Percentiles rank a stretch among this genome's conserved stretches.
These are phyloP conservation scores for Russula sp. DNA, from an alignment of 768 basidiomycete species.

Conservation along the genomic window DNA sequence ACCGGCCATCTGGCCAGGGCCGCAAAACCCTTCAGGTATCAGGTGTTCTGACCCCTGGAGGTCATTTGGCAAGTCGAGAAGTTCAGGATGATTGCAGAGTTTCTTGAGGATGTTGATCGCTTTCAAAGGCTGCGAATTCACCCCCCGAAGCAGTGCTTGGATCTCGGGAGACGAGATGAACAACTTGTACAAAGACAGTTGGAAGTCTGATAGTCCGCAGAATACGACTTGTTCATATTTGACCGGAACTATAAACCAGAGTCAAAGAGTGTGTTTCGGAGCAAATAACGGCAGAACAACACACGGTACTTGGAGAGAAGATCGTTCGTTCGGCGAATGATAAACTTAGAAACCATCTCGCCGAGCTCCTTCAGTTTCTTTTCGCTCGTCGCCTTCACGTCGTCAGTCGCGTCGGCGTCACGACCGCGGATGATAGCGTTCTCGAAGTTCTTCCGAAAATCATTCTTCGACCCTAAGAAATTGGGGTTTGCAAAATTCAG, in stretches of 20 bases:
- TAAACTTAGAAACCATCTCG: conserved; percentile 83
- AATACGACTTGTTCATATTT: conserved; percentile 99
- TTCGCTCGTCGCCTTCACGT: conserved; percentile 74
- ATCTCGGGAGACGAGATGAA: conserved; percentile 94
- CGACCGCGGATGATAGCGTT: conserved; percentile 85
- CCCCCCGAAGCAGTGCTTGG: conserved; percentile 79
- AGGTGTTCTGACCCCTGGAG: conserved; percentile 74
- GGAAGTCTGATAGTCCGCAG: conserved; percentile 78
- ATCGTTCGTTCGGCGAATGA: conserved; percentile 92
- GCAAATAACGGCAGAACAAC: conserved; percentile 30
- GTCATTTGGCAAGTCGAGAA: conserved; percentile 80
- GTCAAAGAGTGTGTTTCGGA: conserved; percentile 1
- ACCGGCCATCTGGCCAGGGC: conserved; percentile 37
- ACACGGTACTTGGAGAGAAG: conserved; percentile 88
- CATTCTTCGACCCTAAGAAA: conserved; percentile 79
- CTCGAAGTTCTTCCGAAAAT: conserved; percentile 95
- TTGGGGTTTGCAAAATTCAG: conserved; percentile 92
- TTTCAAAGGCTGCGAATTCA: conserved; percentile 89
- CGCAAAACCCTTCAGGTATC: conserved; percentile 77
- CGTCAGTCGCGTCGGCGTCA: conserved; percentile 78
- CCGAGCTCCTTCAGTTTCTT: conserved; percentile 90
- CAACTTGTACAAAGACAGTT: conserved; percentile 76
- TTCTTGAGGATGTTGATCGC: conserved; percentile 95
- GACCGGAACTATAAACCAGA: conserved; percentile 68
- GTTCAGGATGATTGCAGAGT: conserved; percentile 90